Base-by-base conservation (phyloP, 176 grass and related monocot species). In the Cenchrus fungigraminus region DNA sequence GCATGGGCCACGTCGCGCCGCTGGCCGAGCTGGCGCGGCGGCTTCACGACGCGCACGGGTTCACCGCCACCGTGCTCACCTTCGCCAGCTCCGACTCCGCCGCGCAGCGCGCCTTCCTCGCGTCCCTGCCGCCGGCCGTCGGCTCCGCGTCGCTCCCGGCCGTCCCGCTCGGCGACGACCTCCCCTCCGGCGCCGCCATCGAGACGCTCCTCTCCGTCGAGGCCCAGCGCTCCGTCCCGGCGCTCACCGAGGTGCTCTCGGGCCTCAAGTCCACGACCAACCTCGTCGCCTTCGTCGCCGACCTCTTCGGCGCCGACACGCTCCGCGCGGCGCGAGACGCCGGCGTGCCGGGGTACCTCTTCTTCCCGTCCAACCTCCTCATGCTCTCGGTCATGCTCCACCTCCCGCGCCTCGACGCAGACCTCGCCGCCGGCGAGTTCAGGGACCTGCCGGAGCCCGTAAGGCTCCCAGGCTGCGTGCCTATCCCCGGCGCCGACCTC, bases 1-100 rank as follows among this genome's bases (percentile, higher is more conserved):
- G 93, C 28, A 90, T 92, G 78, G 93, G 90, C 25, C 90, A 95
- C 79, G 49, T 95, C 8, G 82, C 79, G 60, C 71, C 92, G n/a
- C 16, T 94, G 45, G 81, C 40, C 4, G 92, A 91, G 86, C 86
- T 94, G 37, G 89, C 89, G 31, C 83, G 84, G 13, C 19, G 50
- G 9, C 83, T 95, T 0, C 82, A 79, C 57, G 80, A 79, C 3
- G 82, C 37, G 25, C 93, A 92, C 64, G 85, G 87, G 9, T 86
- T 90, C 85, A 58, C 75, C 6, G 55, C 85, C 69, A 95, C 93
- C 4, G n/a, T 95, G 13, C 53, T 95, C 82, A 90, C 88, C 79
- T 82, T 64, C 75, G 68, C 88, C 31, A 78, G 51, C 57, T 46
- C 74, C 10, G 71, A 55, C 61, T 80, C 79, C 59, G 65, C 71